Evolutionary conservation across 768 basidiomycete species (phyloP).

Genomic region (Rhodotorula taiwanensis): DNA sequence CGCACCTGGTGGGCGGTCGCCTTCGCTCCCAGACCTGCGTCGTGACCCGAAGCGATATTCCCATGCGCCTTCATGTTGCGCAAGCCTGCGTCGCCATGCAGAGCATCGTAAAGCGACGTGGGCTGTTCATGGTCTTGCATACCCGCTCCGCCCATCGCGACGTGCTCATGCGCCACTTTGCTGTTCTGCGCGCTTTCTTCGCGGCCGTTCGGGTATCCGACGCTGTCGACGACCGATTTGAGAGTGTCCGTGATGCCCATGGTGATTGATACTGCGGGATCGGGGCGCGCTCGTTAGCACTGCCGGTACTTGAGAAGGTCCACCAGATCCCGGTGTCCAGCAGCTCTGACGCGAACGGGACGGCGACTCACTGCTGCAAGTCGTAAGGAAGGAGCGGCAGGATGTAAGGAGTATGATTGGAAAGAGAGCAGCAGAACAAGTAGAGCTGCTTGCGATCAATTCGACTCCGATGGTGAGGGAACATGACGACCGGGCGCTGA

Average conservation of each 20-base stretch:
- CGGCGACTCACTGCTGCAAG: neutral
- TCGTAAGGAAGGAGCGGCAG: neutral
- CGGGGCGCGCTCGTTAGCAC: too few species aligned
- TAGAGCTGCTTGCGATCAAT: too few species aligned
- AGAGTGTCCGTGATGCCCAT: constrained; percentile 16
- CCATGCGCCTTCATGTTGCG: constrained; percentile 12
- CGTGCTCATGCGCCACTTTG: constrained; percentile 9
- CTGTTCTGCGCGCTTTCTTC: neutral
- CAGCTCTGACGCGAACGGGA: too few species aligned
- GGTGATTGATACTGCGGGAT: too few species aligned
- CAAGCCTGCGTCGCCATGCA: constrained; percentile 12
- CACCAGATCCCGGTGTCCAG: too few species aligned
- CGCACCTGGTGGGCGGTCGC: constrained; percentile 6
- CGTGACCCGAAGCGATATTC: constrained; percentile 11
- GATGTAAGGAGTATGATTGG: too few species aligned
- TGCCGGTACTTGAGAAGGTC: too few species aligned
- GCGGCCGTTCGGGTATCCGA: constrained; percentile 15
- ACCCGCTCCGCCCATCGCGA: constrained; percentile 5
- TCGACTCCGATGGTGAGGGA: too few species aligned
- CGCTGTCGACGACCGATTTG: neutral
- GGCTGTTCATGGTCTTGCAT: constrained; percentile 8
- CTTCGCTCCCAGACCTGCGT: constrained; percentile 3
- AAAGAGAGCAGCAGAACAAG: too few species aligned
- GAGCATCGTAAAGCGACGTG: neutral
- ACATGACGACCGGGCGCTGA: too few species aligned